Conservation (phyloP, 176 grass and related monocot species). For the Typha latifolia region DNA sequence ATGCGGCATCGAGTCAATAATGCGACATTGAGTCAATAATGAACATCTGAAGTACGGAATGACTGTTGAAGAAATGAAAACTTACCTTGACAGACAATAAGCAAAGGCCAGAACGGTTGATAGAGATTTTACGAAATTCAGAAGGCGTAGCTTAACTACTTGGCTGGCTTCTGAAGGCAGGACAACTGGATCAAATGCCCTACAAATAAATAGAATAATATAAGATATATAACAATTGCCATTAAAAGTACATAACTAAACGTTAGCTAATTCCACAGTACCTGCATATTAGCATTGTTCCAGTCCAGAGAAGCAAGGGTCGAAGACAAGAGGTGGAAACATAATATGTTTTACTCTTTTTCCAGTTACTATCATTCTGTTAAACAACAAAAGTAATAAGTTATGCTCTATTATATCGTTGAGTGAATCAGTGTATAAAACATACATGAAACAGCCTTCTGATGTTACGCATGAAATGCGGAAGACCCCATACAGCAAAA, state of each 20-base stretch:
- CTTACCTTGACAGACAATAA: constrained; percentile 79
- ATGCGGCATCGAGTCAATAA: too few relatives aligned
- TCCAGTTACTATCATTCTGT: constrained; percentile 85
- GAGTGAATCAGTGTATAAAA: constrained; percentile 4
- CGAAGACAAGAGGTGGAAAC: constrained; percentile 79
- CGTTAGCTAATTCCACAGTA: constrained; percentile 23
- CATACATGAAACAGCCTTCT: constrained; percentile 79
- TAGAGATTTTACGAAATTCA: constrained; percentile 79
- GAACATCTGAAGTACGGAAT: not conserved
- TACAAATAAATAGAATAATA: constrained; percentile 24
- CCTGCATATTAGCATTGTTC: constrained; percentile 80
- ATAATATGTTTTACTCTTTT: constrained; percentile 74
- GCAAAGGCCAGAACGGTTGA: constrained; percentile 75
- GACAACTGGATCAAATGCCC: constrained; percentile 69
- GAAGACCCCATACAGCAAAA: constrained; percentile 79
- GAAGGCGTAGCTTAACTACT: constrained; percentile 65
- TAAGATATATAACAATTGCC: constrained; percentile 19
- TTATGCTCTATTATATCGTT: constrained; percentile 5
- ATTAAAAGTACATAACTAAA: constrained; percentile 7
- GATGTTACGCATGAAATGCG: constrained; percentile 59
- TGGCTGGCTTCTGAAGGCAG: constrained; percentile 66
- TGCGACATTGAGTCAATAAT: not conserved
- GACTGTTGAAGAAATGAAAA: not conserved
- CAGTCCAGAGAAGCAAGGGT: constrained; percentile 91
- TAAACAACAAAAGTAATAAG: constrained; percentile 20